Conservation (phyloP, 345 rosid genomes). For the Linum lewisii region DNA sequence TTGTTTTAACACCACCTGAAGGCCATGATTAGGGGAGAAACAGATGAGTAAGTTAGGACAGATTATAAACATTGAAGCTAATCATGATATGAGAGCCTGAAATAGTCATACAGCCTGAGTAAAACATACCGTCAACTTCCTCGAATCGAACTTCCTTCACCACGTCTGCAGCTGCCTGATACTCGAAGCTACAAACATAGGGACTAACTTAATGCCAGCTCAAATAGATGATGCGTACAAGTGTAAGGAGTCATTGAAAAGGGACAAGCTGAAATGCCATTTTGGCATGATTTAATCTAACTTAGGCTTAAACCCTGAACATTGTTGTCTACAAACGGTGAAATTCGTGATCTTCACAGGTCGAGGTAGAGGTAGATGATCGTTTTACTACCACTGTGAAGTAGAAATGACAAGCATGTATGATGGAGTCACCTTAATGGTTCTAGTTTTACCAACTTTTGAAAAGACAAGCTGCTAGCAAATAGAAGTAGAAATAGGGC, state of each 20-base stretch:
- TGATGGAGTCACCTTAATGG: too few species aligned
- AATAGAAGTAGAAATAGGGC: background rate
- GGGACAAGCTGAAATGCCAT: too few species aligned
- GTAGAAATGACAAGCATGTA: background rate
- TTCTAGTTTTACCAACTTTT: too few species aligned
- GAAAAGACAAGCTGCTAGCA: too few species aligned
- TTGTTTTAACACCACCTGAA: conserved; percentile 76
- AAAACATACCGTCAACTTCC: conserved; percentile 59
- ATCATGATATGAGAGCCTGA: background rate
- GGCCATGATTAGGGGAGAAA: background rate
- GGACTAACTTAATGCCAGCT: background rate
- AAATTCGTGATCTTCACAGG: background rate
- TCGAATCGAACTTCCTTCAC: conserved; percentile 76
- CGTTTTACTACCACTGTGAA: background rate
- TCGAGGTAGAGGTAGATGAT: background rate
- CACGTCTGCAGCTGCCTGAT: conserved; percentile 63
- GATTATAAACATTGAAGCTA: background rate
- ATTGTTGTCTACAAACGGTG: background rate
- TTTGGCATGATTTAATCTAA: too few species aligned
- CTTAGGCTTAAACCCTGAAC: background rate
- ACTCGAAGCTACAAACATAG: conserved; percentile 55
- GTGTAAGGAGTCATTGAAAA: too few species aligned
- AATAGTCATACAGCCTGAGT: background rate
- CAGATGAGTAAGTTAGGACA: conserved; percentile 14
- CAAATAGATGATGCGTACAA: too few species aligned